Evolutionary conservation across 192 early-diverging fungal genomes (phyloP).

Genomic region (Cladochytrium replicatum): DNA sequence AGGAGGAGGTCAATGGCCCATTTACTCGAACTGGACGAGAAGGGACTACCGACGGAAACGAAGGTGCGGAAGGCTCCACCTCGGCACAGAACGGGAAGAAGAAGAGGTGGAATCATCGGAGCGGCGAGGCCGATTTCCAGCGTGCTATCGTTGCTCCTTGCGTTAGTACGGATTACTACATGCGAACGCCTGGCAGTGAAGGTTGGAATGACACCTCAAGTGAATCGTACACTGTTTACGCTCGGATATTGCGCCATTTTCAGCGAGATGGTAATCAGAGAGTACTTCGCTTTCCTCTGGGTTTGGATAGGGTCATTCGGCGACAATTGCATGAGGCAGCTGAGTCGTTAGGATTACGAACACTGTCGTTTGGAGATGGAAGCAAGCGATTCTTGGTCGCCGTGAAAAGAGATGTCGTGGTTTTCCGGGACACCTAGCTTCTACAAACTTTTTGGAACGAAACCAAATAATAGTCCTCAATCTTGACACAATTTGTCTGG

Average conservation of each 20-base stretch:
- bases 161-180: not conserved
- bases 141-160: slow-evolving; percentile 1
- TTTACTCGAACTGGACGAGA: not conserved
- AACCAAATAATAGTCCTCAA: too few species aligned
- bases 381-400: not conserved
- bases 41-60: not conserved
- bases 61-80: not conserved
- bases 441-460: too few species aligned
- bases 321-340: not conserved
- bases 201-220: not conserved
- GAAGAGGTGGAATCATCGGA: not conserved
- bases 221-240: not conserved
- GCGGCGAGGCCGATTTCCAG: not conserved
- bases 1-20: not conserved
- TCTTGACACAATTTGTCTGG: too few species aligned
- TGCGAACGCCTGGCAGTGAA: not conserved
- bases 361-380: not conserved
- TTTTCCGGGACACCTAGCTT: too few species aligned
- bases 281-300: not conserved
- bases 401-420: not conserved
- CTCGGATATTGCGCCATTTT: not conserved
- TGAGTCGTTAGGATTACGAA: not conserved
- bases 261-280: not conserved
- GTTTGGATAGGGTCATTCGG: not conserved
- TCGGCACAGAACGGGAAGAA: not conserved